Conservation (phyloP, 768 basidiomycete genomes). For the Cyclocybe cylindracea region DNA sequence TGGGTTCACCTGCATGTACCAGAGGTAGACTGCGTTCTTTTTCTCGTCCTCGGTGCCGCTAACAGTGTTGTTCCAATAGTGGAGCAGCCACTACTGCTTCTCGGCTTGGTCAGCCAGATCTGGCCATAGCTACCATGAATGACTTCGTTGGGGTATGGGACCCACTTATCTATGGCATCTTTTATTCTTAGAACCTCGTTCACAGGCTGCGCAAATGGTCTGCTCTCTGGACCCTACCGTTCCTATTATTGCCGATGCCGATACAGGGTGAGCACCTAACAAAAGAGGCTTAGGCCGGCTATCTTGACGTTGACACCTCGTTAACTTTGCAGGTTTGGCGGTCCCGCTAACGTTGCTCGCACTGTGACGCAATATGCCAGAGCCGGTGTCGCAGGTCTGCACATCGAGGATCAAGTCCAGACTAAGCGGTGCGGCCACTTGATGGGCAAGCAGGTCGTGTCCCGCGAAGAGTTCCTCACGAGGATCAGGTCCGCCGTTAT, state of each 20-base stretch:
- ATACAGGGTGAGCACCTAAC: conserved; percentile 56
- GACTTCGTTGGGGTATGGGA: conserved; percentile 63
- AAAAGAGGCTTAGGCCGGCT: neutral
- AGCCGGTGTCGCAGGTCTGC: conserved; percentile 71
- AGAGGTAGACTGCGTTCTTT: conserved; percentile 41
- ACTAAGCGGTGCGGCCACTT: conserved; percentile 80
- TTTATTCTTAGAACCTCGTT: neutral
- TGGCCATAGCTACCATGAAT: conserved; percentile 77
- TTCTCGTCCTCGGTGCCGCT: no score
- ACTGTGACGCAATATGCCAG: conserved; percentile 68
- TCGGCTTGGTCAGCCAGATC: conserved; percentile 74
- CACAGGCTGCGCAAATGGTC: conserved; percentile 67
- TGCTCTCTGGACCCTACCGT: conserved; percentile 61
- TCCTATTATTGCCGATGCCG: conserved; percentile 78
- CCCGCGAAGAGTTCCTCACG: conserved; percentile 71
- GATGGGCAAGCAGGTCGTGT: conserved; percentile 79
- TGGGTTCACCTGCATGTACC: conserved; percentile 75
- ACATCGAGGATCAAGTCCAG: conserved; percentile 82
- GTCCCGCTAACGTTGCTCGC: conserved; percentile 72
- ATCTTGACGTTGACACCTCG: no score
- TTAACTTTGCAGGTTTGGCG: conserved; percentile 51
- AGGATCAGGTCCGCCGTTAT: conserved; percentile 78
- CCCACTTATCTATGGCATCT: neutral
- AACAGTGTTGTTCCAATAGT: conserved; percentile 25
- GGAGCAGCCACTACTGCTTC: conserved; percentile 83